Evolutionary conservation across 768 basidiomycete species (phyloP), one percentile per base, ranked within the genome.

Genomic region (Pulveroboletus ravenelii): DNA sequence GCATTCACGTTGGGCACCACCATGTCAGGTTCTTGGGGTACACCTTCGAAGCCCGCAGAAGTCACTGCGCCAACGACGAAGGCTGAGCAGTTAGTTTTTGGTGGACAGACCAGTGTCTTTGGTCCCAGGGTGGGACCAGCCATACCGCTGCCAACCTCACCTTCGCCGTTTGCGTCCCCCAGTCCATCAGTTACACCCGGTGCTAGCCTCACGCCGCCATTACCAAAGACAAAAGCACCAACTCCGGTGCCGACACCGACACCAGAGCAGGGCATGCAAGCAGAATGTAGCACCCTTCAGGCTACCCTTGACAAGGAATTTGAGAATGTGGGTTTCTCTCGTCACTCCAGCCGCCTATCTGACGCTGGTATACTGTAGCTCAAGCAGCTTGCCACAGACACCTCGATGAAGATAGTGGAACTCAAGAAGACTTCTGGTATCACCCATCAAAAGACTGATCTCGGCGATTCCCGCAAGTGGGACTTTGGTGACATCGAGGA

Each of bases 251-350:
- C 51, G 15, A 18, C 56, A 20, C 56, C 63, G 51, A 68, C 49
- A 52, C 73, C 50, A 53, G 77, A 82, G 52, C 76, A 80, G 47
- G 82, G 84, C 10, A 80, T 92, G 78, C 85, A 88, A 58, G 73
- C 74, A 15, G 83, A 90, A 60, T 84, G 84, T 55, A 57, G 63
- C 3, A 41, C 72, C 31, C 70, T 92, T 31, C 71, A 83, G 37
- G 48, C 54, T 2, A 67, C 62, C 12, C 63, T 89, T 36, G 62
- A 54, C 2, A 72, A 68, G 34, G 86, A 89, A 52, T 66, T 93
- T 1, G 70, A 79, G 23, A 68, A 74, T 36, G 90, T 90, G 62
- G 59, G 82, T 73, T 3, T 18, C 6, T 37, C 31, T 49, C 49
- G 37, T 48, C 39, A 4, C 32, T 47, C 14, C 10, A 17, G n/a